Evolutionary conservation across 2,329 filamentous ascomycete genomes (phyloP), one percentile per base, ranked within the genome.

Genomic region (Penicillium sp.): DNA sequence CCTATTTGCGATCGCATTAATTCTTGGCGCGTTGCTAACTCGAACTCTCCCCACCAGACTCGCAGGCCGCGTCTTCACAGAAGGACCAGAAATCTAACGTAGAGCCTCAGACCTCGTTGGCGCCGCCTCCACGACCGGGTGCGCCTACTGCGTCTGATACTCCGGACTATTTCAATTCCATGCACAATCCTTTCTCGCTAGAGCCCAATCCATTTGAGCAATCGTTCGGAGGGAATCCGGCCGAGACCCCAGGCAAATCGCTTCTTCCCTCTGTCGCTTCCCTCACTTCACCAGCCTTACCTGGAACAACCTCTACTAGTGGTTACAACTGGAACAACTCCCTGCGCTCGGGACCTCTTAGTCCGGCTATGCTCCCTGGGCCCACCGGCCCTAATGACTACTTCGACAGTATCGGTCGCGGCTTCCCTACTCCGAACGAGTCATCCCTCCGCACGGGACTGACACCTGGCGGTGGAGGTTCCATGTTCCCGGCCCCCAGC

Each of bases 171-270:
- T 91, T 91, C 74, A 83, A 83, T 52, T 81, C 79, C 58, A 80
- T 83, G 61, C 82, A 83, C 66, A 78, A 77, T 68, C 75, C 72
- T 38, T 80, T 75, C 75, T 86, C 75, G 71, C 81, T 73, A 79
- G 94, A 97, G 80, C 92, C 92, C 59, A 97, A 99, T 76, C 93
- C 94, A 9, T 97, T 99, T 70, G 94, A 97, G 75, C 91, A 94
- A 77, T 97, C 93, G 7, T 99, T 99, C 73, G 87, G 86, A 42
- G 82, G 80, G 39, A 82, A 77, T 25, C 84, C 81, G 4, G 27
- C 55, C 66, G 91, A 96, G 74, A 96, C 93, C 33, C 92, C 93
- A 17, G 90, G 91, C 66, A 89, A 87, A 70, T 82, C 83, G 39
- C 88, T 96, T 70, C 81, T 99, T 61, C 94, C 94, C 50, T 90